phyloP scores from a whole-genome alignment of 2,329 filamentous ascomycete species.

The Exophiala mesophila region DNA sequence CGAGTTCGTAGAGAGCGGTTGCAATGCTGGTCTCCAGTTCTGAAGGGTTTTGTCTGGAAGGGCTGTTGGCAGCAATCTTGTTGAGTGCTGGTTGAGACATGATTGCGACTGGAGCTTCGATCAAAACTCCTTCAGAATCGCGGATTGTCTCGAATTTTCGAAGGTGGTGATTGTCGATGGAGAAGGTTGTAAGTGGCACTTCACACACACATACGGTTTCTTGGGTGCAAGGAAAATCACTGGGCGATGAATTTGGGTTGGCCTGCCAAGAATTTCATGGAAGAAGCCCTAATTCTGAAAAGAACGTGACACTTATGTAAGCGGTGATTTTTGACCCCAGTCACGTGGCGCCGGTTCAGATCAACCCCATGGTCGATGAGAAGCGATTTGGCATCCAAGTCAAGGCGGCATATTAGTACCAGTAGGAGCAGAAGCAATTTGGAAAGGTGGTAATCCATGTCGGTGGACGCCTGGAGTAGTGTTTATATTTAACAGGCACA shows the following conservation, averaged over 20 bases:
- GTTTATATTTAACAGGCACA: no score
- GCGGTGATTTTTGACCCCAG: neutral
- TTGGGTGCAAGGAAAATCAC: neutral
- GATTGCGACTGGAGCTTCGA: constrained; percentile 37
- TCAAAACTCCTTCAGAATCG: constrained; percentile 13
- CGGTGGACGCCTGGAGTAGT: neutral
- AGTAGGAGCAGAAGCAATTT: constrained; percentile 52
- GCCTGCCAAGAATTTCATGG: constrained; percentile 3
- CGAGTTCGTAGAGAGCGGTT: constrained; percentile 95
- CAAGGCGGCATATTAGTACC: constrained; percentile 52
- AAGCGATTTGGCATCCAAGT: constrained; percentile 49
- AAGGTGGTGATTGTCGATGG: constrained; percentile 6
- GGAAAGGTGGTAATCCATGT: constrained; percentile 49
- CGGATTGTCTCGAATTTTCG: constrained; percentile 16
- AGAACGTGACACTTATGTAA: neutral
- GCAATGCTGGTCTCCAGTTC: constrained; percentile 98
- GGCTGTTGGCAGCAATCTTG: constrained; percentile 98
- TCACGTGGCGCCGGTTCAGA: constrained; percentile 42
- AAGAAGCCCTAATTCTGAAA: neutral
- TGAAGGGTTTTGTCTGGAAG: constrained; percentile 89
- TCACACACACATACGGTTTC: neutral
- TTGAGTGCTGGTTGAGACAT: constrained; percentile 69
- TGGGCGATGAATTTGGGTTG: constrained; percentile 2
- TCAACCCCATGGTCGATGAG: constrained; percentile 56
- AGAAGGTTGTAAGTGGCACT: neutral